Conservation (phyloP, 2,329 filamentous ascomycete species). For the Sarocladium kiliense region DNA sequence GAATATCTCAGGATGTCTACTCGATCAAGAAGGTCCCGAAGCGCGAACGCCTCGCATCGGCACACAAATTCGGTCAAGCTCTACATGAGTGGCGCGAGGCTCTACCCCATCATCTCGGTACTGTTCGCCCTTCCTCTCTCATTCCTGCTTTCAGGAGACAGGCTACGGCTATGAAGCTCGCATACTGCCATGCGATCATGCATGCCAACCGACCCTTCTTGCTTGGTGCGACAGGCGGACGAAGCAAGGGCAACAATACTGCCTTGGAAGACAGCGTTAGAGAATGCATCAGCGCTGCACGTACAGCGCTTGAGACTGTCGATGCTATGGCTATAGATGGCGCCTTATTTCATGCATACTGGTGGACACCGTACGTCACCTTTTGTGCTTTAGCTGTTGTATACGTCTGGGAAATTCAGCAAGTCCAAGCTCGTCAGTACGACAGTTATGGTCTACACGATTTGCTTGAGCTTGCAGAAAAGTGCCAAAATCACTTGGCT, state of each 20-base stretch:
- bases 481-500: conserved; percentile 39
- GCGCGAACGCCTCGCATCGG: conserved; percentile 28
- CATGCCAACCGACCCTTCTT: conserved; percentile 50
- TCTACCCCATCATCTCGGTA: conserved; percentile 35
- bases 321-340: conserved; percentile 33
- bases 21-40: conserved; percentile 26
- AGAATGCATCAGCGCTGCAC: conserved; percentile 42
- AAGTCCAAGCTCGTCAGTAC: conserved; percentile 9
- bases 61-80: conserved; percentile 28
- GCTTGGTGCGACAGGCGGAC: conserved; percentile 25
- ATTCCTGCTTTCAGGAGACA: conserved; percentile 40
- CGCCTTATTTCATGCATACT: conserved; percentile 40
- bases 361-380: conserved; percentile 49
- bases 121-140: conserved; percentile 35
- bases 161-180: conserved; percentile 45
- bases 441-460: conserved; percentile 9
- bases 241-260: conserved; percentile 1
- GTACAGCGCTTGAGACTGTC: conserved; percentile 37
- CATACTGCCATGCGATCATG: conserved; percentile 48
- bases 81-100: conserved; percentile 30
- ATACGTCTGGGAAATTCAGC: conserved; percentile 43
- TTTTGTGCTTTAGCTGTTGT: conserved; percentile 50
- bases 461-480: conserved; percentile 20
- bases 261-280: conserved; percentile 22
- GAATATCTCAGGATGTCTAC: conserved; percentile 31